phyloP scores from a whole-genome alignment of 2,329 filamentous ascomycete species.

The Sporothrix variecibatus region DNA sequence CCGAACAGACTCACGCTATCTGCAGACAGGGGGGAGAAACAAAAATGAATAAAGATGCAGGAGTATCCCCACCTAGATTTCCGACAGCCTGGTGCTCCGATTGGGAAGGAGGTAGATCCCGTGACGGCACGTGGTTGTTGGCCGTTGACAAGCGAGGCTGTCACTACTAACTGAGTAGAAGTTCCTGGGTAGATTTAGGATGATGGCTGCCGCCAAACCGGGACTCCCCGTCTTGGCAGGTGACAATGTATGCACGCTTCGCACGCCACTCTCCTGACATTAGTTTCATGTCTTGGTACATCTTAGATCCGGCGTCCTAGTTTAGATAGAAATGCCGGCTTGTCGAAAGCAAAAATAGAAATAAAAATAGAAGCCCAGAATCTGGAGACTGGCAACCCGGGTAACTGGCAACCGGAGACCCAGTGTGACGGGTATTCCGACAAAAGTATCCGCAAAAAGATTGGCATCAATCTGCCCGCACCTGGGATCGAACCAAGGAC shows the following conservation, averaged over 20 bases:
- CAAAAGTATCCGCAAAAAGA: neutral
- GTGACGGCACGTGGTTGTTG: neutral
- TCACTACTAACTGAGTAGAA: neutral
- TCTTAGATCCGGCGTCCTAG: too few relatives aligned
- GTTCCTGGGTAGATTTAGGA: too few relatives aligned
- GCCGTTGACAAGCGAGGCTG: neutral
- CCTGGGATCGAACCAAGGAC: neutral
- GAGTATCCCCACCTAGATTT: neutral
- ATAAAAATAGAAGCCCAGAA: neutral
- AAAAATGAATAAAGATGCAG: neutral
- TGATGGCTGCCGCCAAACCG: neutral
- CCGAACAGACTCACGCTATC: neutral
- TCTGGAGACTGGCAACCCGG: neutral
- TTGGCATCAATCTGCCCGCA: neutral
- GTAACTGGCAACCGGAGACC: neutral
- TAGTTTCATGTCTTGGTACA: neutral
- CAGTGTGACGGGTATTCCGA: neutral
- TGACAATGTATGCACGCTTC: neutral
- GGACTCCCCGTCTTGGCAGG: neutral
- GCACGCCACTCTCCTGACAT: neutral
- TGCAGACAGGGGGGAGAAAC: neutral
- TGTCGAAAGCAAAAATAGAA: too few relatives aligned
- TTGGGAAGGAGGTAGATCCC: neutral
- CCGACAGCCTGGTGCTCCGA: neutral
- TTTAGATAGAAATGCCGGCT: too few relatives aligned